Percentiles rank a stretch among this genome's conserved stretches.
Conservation (phyloP, 257 asterid species). For the Petunia secreta region DNA sequence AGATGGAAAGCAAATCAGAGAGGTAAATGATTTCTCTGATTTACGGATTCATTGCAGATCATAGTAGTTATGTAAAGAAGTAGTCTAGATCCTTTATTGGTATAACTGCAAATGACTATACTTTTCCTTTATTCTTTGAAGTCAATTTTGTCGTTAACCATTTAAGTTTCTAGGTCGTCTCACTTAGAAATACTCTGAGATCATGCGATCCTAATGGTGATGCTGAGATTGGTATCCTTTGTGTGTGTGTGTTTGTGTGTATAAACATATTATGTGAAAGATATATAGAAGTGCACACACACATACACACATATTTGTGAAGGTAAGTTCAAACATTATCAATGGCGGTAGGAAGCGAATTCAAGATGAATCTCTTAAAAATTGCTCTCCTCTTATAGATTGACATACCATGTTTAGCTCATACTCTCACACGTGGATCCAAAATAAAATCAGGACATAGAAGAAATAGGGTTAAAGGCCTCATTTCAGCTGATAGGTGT, state of each 20-base stretch:
- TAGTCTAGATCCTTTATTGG: neutral
- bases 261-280: no score
- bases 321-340: no score
- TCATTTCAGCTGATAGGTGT: slow-evolving; percentile 27
- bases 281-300: no score
- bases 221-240: slow-evolving; percentile 27
- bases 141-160: neutral
- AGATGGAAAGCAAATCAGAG: slow-evolving; percentile 16
- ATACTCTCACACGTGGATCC: slow-evolving; percentile 29
- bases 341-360: no score
- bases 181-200: slow-evolving; percentile 52
- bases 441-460: neutral
- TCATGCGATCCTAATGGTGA: slow-evolving; percentile 49
- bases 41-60: neutral
- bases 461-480: neutral
- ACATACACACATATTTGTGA: no score
- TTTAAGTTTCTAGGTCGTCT: neutral
- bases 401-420: neutral
- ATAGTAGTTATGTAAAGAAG: neutral
- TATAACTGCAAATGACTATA: neutral
- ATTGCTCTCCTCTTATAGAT: neutral
- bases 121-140: neutral
- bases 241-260: no score
- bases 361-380: no score
- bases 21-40: slow-evolving; percentile 17